Evolutionary conservation across 1,139 yeast genomes (phyloP), one percentile per base, ranked within the genome.

Genomic region (Casaregolazyma lundiana): DNA sequence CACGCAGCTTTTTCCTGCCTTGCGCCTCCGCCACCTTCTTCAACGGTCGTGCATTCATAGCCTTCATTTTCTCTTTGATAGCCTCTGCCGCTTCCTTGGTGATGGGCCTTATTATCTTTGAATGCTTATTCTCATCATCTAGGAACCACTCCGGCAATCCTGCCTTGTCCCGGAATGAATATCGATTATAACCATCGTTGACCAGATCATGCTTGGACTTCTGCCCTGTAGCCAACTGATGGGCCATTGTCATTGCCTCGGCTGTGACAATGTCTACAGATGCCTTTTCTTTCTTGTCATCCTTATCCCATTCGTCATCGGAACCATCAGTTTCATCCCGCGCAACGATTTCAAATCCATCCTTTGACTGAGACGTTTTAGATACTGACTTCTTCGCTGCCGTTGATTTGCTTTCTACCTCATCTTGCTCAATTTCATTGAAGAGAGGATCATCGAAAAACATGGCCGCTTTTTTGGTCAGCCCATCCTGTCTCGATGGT

Each of bases 221-320:
- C 59, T 86, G 89, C 2, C 97, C 96, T 29, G 88, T 68, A 0
- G 98, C 98, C 42, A 94, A 75, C 67, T 92, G 90, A 63, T 94
- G 99, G 0, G 98, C 98, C 60, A 92, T 72, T 0, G 98, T 92
- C 98, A 94, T 94, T 4, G 97, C 97, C 65, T 89, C 95, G 1
- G 86, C 95, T 1, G 97, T 89, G 19, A 94, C 95, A 53, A 90
- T 72, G 53, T 88, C 96, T 39, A 88, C 66, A 35, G 70, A 49
- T 26, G 60, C 67, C 35, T 70, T 71, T 42, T 68, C 66, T 2
- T 65, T 66, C 39, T 63, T 60, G 17, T 51, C 61, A 15, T 53
- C 53, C 48, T 50, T 50, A 46, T 62, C 63, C 56, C 66, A 62
- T 26, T 55, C 64, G 16, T 60, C 60, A 3, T 52, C 61, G 6